A percentile compares a stretch with the other conserved stretches of the same genome.
phyloP scores from a whole-genome alignment of 1,284 basidiomycete genomes.

The Apiotrichum mycotoxinovorans region DNA sequence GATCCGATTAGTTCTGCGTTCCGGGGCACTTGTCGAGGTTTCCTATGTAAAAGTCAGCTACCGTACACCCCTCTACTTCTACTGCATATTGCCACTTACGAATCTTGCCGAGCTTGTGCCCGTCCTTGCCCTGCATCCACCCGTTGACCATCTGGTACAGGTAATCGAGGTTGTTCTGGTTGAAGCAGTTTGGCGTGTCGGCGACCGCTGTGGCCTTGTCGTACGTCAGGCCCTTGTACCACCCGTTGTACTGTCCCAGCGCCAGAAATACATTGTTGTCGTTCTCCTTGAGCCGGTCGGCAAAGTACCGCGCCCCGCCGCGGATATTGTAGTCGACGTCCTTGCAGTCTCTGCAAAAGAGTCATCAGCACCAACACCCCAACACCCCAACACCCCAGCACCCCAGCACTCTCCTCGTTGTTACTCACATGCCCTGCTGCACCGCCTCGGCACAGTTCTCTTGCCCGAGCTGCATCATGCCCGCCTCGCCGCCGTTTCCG shows the following conservation, averaged over 20 bases:
- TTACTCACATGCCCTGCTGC: conserved; percentile 54
- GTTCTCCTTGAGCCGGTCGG: conserved; percentile 43
- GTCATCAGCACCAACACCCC: background rate
- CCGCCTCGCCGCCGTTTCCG: conserved; percentile 75
- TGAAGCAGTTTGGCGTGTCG: background rate
- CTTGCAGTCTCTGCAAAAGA: conserved; percentile 25
- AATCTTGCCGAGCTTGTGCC: conserved; percentile 63
- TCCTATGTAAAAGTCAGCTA: too few species aligned
- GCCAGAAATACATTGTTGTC: conserved; percentile 60
- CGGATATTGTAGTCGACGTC: conserved; percentile 59
- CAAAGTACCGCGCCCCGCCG: conserved; percentile 30
- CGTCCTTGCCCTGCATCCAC: conserved; percentile 65
- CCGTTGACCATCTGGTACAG: conserved; percentile 73
- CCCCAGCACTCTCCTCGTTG: background rate
- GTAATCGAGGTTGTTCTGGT: conserved; percentile 59
- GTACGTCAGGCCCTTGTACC: conserved; percentile 61
- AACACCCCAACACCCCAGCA: background rate
- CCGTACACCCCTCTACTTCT: too few species aligned
- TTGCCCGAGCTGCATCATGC: conserved; percentile 73
- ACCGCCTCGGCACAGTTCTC: conserved; percentile 73
- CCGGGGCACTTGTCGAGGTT: too few species aligned
- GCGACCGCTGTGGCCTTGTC: conserved; percentile 39
- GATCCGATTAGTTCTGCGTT: too few species aligned
- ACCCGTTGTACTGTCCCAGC: conserved; percentile 76
- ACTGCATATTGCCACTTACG: conserved; percentile 33